Conservation (phyloP, 148 eudicot species). For the Salicornia ramosissima region DNA sequence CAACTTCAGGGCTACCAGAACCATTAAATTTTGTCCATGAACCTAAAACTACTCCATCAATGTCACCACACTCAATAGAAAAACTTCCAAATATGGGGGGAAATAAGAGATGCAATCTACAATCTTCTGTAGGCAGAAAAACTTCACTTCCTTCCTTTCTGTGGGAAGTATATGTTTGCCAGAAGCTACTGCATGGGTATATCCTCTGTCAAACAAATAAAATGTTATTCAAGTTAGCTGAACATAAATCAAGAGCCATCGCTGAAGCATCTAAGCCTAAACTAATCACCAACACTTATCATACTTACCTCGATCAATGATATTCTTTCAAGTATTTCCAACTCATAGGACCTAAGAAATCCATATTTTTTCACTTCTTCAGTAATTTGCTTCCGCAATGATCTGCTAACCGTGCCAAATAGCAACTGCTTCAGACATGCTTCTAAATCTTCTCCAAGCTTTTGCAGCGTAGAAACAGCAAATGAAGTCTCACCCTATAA, state of each 20-base stretch:
- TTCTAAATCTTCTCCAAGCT: slow-evolving; percentile 95
- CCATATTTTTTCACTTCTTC: slow-evolving; percentile 69
- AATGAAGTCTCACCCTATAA: slow-evolving; percentile 82
- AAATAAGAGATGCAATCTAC: slow-evolving; percentile 37
- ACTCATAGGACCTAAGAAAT: slow-evolving; percentile 68
- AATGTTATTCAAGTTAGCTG: slow-evolving; percentile 27
- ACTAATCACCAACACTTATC: slow-evolving; percentile 57
- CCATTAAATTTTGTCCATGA: slow-evolving; percentile 60
- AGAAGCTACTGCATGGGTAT: slow-evolving; percentile 79
- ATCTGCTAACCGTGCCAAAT: slow-evolving; percentile 80
- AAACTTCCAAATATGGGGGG: slow-evolving; percentile 36
- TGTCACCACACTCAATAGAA: slow-evolving; percentile 64
- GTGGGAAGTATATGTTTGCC: slow-evolving; percentile 49
- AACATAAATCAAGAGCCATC: slow-evolving; percentile 16
- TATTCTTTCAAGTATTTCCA: slow-evolving; percentile 61
- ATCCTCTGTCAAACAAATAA: slow-evolving; percentile 55
- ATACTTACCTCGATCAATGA: slow-evolving; percentile 78
- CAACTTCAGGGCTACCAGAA: slow-evolving; percentile 37
- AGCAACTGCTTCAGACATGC: slow-evolving; percentile 70
- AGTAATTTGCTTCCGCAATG: slow-evolving; percentile 66
- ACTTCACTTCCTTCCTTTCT: slow-evolving; percentile 36
- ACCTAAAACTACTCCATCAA: slow-evolving; percentile 90
- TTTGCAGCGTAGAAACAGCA: slow-evolving; percentile 77
- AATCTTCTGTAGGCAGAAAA: slow-evolving; percentile 32
- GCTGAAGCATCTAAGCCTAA: slow-evolving; percentile 15